Evolutionary conservation across 306 rosid species (phyloP).

Genomic region (Trifolium subterraneum): DNA sequence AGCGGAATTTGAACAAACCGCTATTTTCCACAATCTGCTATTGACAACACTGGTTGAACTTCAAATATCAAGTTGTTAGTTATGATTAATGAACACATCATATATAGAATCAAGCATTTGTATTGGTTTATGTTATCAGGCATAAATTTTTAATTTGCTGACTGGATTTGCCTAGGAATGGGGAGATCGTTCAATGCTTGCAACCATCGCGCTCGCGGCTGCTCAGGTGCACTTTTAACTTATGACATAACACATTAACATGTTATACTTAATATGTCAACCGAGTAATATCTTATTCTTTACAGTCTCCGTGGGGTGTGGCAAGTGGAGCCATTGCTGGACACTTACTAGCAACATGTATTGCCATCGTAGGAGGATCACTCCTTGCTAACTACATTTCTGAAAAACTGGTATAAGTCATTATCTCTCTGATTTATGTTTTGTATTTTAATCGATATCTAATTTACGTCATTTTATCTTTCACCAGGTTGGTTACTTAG

Average conservation of each 20-base stretch:
- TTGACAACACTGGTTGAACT: too few relatives aligned
- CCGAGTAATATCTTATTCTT: constrained; percentile 30
- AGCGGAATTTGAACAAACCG: too few relatives aligned
- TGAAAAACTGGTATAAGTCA: constrained; percentile 77
- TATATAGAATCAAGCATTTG: constrained; percentile 16
- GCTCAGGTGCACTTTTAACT: constrained; percentile 75
- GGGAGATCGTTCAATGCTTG: constrained; percentile 99
- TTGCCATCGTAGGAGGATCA: constrained; percentile 91
- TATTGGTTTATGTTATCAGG: constrained; percentile 23
- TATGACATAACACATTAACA: constrained; percentile 19
- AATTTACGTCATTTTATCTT: constrained; percentile 38
- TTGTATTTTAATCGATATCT: constrained; percentile 12
- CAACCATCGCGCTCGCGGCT: constrained; percentile 93
- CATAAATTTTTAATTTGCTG: constrained; percentile 27
- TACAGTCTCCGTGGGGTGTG: constrained; percentile 97
- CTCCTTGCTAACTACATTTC: constrained; percentile 93
- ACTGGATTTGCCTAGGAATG: constrained; percentile 78
- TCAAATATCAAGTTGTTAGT: constrained; percentile 24
- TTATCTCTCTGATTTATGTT: constrained; percentile 23
- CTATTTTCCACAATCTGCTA: too few relatives aligned
- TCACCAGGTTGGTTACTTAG: constrained; percentile 89
- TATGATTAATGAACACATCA: constrained; percentile 12
- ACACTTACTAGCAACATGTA: constrained; percentile 75
- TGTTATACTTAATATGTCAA: neutral
- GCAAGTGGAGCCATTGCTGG: constrained; percentile 95